These are phyloP conservation scores for Botrytis medusae DNA, from an alignment of 2,329 filamentous ascomycete genomes.

Conservation along the genomic window DNA sequence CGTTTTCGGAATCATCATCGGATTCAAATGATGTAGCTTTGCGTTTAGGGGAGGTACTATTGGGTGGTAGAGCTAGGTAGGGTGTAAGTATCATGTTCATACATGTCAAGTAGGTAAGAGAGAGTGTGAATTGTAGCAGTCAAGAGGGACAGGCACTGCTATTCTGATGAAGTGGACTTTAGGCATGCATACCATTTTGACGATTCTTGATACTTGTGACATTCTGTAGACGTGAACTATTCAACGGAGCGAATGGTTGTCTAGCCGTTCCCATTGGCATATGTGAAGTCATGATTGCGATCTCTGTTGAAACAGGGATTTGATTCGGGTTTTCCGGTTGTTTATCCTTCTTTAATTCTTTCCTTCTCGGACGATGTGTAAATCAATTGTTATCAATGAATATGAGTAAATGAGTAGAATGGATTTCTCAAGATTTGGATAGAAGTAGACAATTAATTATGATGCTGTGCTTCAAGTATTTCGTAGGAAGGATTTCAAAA, in stretches of 20 bases:
- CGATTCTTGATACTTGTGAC: constrained; percentile 76
- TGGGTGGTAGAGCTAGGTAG: constrained; percentile 23
- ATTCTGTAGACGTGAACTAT: constrained; percentile 66
- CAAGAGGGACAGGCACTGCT: neutral
- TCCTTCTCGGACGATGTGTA: neutral
- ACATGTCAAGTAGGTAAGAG: neutral
- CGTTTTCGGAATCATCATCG: constrained; percentile 60
- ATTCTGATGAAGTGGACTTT: constrained; percentile 12
- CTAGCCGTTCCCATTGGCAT: constrained; percentile 41
- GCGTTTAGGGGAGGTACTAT: constrained; percentile 48
- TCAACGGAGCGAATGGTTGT: constrained; percentile 74
- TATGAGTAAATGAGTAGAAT: neutral
- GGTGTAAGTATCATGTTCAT: constrained; percentile 32
- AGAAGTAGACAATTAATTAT: neutral
- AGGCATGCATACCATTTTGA: constrained; percentile 62
- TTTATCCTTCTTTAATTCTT: constrained; percentile 1
- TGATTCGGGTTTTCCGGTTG: neutral
- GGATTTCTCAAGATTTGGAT: neutral
- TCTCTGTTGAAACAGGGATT: neutral
- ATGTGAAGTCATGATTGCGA: constrained; percentile 32
- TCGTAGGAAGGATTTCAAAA: neutral
- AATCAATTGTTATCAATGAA: neutral
- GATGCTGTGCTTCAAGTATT: neutral
- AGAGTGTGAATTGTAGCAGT: neutral
- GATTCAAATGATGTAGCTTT: constrained; percentile 52